Evolutionary conservation across 2,329 filamentous ascomycete genomes (phyloP), one percentile per base, ranked within the genome.

Genomic region (Xylariaceae sp.): DNA sequence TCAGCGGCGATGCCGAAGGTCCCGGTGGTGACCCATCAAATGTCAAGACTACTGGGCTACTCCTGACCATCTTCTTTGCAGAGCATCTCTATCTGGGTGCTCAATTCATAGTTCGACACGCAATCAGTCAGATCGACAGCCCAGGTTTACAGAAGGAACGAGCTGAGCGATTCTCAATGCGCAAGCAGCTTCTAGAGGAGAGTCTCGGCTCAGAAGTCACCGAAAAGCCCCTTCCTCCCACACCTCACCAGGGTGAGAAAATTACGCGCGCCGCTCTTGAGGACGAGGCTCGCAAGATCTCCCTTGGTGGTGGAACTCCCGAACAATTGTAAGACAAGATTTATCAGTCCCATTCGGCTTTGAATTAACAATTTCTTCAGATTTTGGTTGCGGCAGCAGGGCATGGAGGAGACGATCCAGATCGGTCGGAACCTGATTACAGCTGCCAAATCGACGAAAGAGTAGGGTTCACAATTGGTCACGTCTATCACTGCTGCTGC

Each of bases 81-180:
- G 93, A 98, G 61, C 91, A 98, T 60, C 67, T 90, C 13, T 97
- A 95, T 62, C 78, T 98, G n/a, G 70, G 82, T 2, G 76, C 87
- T 2, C 83, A 90, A 55, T 75, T 83, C 47, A 76, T 74, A 1
- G 85, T 96, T 4, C 79, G 83, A 31, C 77, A 81, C 39, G 81
- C 83, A 3, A 78, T 98, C 53, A 73, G 72, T 45, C 93, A 89
- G 62, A 69, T 96, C 39, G 90, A 97, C 55, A 90, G 85, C 35
- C 87, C 88, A 0, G 90, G 89, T 1, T 72, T 90, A 42, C 87
- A 94, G 55, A 89, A 89, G 63, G 90, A 95, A 65, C 79, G 86
- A 12, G 81, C 81, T 3, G 87, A 95, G 61, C 78, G 88, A 17
- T 97, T 85, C 64, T 64, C 85, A 36, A 81, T 93, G 59, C 81